phyloP scores from a whole-genome alignment of 2,329 filamentous ascomycete genomes.

The Plectosphaerella sp. region DNA sequence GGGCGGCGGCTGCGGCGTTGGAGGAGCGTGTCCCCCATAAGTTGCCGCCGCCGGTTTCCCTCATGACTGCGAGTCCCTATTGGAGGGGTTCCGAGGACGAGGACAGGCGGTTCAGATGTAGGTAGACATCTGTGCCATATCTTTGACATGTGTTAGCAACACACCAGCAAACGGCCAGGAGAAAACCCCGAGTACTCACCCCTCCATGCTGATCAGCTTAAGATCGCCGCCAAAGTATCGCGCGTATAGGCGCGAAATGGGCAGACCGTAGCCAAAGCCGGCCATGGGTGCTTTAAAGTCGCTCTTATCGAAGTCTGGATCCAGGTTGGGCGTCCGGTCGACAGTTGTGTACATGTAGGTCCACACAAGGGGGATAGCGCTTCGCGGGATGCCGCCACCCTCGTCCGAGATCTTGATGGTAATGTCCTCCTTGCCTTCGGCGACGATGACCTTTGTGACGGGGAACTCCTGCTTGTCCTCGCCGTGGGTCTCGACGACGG shows the following conservation, averaged over 20 bases:
- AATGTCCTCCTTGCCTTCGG: constrained; percentile 96
- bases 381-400: constrained; percentile 90
- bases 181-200: constrained; percentile 63
- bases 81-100: constrained; percentile 94
- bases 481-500: constrained; percentile 92
- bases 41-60: constrained; percentile 43
- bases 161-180: not conserved
- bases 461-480: constrained; percentile 95
- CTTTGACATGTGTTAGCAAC: constrained; percentile 36
- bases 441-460: constrained; percentile 94
- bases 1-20: constrained; percentile 34
- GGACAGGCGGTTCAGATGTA: constrained; percentile 92
- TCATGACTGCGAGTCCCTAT: constrained; percentile 90
- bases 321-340: constrained; percentile 87
- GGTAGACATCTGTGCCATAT: constrained; percentile 97
- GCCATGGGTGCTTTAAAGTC: constrained; percentile 99
- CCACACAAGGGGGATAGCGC: constrained; percentile 95
- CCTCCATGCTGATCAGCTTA: constrained; percentile 99
- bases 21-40: constrained; percentile 10
- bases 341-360: constrained; percentile 99
- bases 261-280: constrained; percentile 95
- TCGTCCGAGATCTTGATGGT: constrained; percentile 98
- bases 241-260: constrained; percentile 90
- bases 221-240: constrained; percentile 96
- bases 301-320: constrained; percentile 97